Evolutionary conservation across 2,329 filamentous ascomycete species (phyloP).

Genomic region (Ophiostoma ips): DNA sequence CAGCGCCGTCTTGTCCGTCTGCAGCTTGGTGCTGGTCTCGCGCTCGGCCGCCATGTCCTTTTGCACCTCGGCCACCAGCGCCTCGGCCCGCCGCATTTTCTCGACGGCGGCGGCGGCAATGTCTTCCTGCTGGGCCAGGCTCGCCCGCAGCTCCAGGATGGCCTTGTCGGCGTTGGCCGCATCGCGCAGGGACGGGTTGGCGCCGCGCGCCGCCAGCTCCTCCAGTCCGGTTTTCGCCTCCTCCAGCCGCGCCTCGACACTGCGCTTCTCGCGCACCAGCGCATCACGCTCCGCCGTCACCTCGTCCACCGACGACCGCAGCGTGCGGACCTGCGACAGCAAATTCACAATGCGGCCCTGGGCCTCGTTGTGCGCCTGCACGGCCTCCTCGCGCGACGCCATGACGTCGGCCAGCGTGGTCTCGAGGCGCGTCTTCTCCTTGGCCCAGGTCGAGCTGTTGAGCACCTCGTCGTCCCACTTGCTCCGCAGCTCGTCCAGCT

Average conservation of each 20-base stretch:
- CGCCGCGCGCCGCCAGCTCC: constrained; percentile 69
- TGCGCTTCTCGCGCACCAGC: constrained; percentile 77
- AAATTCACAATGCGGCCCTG: constrained; percentile 86
- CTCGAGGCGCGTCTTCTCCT: constrained; percentile 88
- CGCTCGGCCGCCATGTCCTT: constrained; percentile 82
- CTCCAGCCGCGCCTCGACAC: constrained; percentile 67
- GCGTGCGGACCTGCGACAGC: constrained; percentile 72
- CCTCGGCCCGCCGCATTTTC: constrained; percentile 92
- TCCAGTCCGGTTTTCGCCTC: constrained; percentile 84
- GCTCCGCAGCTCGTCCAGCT: constrained; percentile 82
- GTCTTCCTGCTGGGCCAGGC: constrained; percentile 84
- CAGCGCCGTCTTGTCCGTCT: constrained; percentile 77
- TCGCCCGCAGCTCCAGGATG: constrained; percentile 74
- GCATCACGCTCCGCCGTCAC: constrained; percentile 72
- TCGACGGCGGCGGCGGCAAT: constrained; percentile 82
- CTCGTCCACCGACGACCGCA: constrained; percentile 77
- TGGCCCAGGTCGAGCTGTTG: constrained; percentile 95
- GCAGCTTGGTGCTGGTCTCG: constrained; percentile 65
- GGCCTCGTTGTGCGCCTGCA: constrained; percentile 84
- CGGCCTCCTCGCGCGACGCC: constrained; percentile 85
- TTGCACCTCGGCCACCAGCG: constrained; percentile 74
- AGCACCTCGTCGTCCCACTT: constrained; percentile 98
- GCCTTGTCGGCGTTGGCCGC: constrained; percentile 70
- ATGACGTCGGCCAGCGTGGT: constrained; percentile 78
- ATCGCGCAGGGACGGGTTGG: constrained; percentile 77